These are phyloP conservation scores for Phytophthora megakarya DNA, from an alignment of 352 stramenopile species.

Conservation along the genomic window DNA sequence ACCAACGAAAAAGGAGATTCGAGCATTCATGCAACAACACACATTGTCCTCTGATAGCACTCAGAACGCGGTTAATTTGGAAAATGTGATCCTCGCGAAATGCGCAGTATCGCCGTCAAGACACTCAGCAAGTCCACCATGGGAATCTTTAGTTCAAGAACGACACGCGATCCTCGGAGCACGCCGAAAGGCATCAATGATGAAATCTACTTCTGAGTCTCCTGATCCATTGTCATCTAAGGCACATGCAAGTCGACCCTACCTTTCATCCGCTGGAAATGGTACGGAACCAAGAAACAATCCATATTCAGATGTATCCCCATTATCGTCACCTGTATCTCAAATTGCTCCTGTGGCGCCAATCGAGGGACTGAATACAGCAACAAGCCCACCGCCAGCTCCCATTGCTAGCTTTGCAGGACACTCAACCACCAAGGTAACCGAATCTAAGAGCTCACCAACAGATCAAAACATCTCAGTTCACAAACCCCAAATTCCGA, in stretches of 20 bases:
- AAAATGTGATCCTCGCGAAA: constrained; percentile 77
- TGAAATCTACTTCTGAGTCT: constrained; percentile 3
- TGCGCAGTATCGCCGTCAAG: constrained; percentile 75
- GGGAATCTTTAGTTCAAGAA: constrained; percentile 77
- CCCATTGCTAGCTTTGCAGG: constrained; percentile 1
- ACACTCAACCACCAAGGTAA: constrained; percentile 2
- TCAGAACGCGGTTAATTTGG: constrained; percentile 61
- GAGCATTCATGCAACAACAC: constrained; percentile 65
- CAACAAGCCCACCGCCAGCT: constrained; percentile 10
- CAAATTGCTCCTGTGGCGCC: constrained; percentile 23
- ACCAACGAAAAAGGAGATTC: constrained; percentile 79
- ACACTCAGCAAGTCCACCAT: constrained; percentile 68
- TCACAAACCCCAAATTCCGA: constrained; percentile 20
- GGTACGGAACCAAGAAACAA: background rate
- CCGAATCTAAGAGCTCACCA: constrained; percentile 19
- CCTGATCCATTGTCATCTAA: constrained; percentile 5
- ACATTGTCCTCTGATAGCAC: constrained; percentile 49
- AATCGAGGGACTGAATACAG: constrained; percentile 21
- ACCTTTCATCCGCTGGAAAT: constrained; percentile 11
- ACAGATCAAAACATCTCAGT: too few species aligned
- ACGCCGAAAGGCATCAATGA: constrained; percentile 7
- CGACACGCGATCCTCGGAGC: constrained; percentile 55
- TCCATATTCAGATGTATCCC: constrained; percentile 16
- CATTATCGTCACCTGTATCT: constrained; percentile 12
- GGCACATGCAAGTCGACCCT: constrained; percentile 7